Evolutionary conservation across 345 rosid species (phyloP).

Genomic region (Syzygium aqueum): DNA sequence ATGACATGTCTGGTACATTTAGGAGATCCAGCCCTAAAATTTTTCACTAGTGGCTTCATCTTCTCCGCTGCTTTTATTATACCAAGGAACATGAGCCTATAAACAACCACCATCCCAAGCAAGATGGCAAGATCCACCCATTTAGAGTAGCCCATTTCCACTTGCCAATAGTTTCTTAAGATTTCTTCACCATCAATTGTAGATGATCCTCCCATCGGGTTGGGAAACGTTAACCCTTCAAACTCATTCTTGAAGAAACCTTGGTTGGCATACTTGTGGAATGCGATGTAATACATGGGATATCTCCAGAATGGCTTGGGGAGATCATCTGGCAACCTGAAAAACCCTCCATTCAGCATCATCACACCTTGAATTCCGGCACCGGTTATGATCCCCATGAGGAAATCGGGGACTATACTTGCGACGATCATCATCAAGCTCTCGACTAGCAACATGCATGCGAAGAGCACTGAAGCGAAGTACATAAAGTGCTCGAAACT

Average conservation of each 20-base stretch:
- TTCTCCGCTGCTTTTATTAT: background rate
- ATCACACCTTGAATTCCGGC: background rate
- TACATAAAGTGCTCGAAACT: slow-evolving; percentile 23
- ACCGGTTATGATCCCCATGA: background rate
- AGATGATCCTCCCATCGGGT: background rate
- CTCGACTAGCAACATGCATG: background rate
- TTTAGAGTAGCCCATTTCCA: background rate
- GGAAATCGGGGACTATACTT: background rate
- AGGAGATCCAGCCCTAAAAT: background rate
- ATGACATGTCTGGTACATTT: background rate
- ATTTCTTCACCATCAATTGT: slow-evolving; percentile 14
- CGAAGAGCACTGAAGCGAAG: slow-evolving; percentile 25
- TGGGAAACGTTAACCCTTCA: slow-evolving; percentile 5
- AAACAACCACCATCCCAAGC: background rate
- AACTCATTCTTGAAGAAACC: slow-evolving; percentile 29
- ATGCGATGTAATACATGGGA: slow-evolving; percentile 24
- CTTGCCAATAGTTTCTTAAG: background rate
- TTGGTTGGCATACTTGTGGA: slow-evolving; percentile 20
- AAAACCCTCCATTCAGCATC: background rate
- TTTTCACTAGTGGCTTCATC: background rate
- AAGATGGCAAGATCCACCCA: background rate
- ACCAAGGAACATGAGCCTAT: background rate
- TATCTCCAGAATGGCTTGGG: background rate
- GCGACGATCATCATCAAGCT: background rate
- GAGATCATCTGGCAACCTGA: background rate